Evolutionary conservation across 192 early-diverging fungal species (phyloP).

Genomic region (Coemansia sp.): DNA sequence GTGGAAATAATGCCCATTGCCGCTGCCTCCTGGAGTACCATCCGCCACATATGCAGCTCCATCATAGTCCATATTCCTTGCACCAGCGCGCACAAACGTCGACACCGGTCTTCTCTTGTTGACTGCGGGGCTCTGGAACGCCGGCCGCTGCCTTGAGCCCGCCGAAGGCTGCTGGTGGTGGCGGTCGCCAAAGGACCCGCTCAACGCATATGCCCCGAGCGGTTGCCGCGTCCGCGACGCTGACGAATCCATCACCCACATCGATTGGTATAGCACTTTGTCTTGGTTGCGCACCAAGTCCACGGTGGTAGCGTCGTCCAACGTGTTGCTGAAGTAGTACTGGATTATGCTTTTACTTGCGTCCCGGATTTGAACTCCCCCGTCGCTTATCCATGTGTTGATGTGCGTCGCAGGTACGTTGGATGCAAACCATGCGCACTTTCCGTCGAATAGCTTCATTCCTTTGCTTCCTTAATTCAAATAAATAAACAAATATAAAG

Average conservation of each 20-base stretch:
- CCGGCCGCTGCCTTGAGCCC: too few relatives aligned
- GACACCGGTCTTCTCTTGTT: background rate
- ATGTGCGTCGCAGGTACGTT: conserved; percentile 44
- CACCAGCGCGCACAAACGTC: background rate
- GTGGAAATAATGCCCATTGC: background rate
- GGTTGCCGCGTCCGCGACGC: conserved; percentile 39
- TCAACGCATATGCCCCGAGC: conserved; percentile 34
- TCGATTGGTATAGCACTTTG: conserved; percentile 44
- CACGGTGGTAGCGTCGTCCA: conserved; percentile 23
- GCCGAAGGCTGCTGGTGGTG: background rate
- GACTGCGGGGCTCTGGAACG: conserved; percentile 10
- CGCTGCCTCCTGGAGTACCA: background rate
- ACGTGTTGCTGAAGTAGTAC: conserved; percentile 46
- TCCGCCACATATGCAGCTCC: background rate
- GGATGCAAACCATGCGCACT: conserved; percentile 46
- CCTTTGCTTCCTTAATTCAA: background rate
- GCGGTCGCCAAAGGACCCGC: background rate
- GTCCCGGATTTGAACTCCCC: conserved; percentile 46
- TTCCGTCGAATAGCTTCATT: conserved; percentile 54
- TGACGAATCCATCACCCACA: conserved; percentile 49
- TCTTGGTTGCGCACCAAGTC: conserved; percentile 24
- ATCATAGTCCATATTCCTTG: background rate
- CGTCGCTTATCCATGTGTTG: conserved; percentile 40
- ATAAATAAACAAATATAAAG: too few relatives aligned
- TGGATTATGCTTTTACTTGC: conserved; percentile 18